A percentile compares a stretch with the other conserved stretches of the same genome.
Evolutionary conservation across 331 rosid genomes (phyloP).

Genomic region (Rhamnella rubrinervis): DNA sequence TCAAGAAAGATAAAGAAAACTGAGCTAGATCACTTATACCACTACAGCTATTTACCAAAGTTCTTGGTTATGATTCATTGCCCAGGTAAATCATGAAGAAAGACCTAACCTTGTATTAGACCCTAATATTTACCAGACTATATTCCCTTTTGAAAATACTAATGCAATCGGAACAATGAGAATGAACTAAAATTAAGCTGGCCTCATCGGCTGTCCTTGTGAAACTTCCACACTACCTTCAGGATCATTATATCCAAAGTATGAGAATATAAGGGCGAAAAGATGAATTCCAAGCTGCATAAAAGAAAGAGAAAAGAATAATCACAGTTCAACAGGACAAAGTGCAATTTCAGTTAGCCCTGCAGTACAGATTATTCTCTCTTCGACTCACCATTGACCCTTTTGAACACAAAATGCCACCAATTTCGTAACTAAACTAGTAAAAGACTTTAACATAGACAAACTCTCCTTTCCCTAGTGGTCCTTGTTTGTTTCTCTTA

Average conservation of each 20-base stretch:
- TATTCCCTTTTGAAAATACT: background rate
- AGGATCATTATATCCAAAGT: background rate
- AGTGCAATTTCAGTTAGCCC: slow-evolving; percentile 34
- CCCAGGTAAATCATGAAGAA: background rate
- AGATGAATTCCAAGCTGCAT: slow-evolving; percentile 8
- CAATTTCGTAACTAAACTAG: background rate
- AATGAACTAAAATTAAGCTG: background rate
- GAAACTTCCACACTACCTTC: background rate
- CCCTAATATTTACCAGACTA: background rate
- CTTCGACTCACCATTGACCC: background rate
- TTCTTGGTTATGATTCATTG: background rate
- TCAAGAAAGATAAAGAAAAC: background rate
- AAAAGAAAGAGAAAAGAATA: slow-evolving; percentile 20
- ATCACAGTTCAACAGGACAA: slow-evolving; percentile 22
- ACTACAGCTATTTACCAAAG: too few relatives aligned
- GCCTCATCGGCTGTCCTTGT: background rate
- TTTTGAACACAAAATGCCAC: background rate
- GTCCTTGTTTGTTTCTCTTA: slow-evolving; percentile 19
- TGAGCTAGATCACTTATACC: too few relatives aligned
- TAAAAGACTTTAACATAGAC: background rate
- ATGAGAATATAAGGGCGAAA: slow-evolving; percentile 6
- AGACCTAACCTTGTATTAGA: background rate
- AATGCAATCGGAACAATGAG: background rate
- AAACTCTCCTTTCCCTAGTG: slow-evolving; percentile 8
- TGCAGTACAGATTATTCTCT: slow-evolving; percentile 10